A percentile compares a stretch with the other conserved stretches of the same genome.
Conservation (phyloP, 2,329 filamentous ascomycete species). For the Leptographium lundbergii region DNA sequence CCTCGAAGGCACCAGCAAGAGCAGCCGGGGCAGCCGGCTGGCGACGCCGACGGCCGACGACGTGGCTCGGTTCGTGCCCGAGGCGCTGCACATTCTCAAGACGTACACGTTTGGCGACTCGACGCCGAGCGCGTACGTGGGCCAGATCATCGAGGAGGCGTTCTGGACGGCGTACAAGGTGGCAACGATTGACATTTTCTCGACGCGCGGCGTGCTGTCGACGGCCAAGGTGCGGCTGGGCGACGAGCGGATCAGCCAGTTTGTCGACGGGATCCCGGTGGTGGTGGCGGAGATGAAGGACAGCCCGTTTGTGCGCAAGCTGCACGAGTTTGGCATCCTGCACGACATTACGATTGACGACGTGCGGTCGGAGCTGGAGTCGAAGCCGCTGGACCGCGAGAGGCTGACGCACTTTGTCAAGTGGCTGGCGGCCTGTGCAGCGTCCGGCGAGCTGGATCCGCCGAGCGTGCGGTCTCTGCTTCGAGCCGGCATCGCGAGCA, state of each 20-base stretch:
- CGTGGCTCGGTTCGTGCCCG: conserved; percentile 56
- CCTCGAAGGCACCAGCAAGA: conserved; percentile 9
- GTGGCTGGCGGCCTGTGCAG: conserved; percentile 67
- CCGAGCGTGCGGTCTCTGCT: conserved; percentile 57
- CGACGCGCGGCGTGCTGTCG: conserved; percentile 75
- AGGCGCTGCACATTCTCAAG: conserved; percentile 70
- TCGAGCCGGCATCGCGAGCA: conserved; percentile 64
- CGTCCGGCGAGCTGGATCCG: conserved; percentile 58
- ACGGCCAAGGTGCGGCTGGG: conserved; percentile 71
- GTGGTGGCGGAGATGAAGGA: conserved; percentile 65
- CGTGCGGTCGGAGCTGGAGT: conserved; percentile 70
- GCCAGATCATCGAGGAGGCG: conserved; percentile 79
- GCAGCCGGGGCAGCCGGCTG: background rate
- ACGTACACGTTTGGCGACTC: conserved; percentile 85
- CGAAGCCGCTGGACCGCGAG: conserved; percentile 63
- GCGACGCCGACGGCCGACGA: conserved; percentile 37
- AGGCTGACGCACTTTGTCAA: conserved; percentile 74
- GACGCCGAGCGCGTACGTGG: conserved; percentile 73
- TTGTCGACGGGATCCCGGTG: conserved; percentile 80
- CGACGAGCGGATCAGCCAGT: conserved; percentile 51
- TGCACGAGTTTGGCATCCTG: conserved; percentile 78
- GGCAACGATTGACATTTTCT: conserved; percentile 75
- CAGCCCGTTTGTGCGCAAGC: conserved; percentile 62
- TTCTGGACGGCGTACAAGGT: conserved; percentile 89
- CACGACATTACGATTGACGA: conserved; percentile 77